These are phyloP conservation scores for Periconia sp. DNA, from an alignment of 2,329 filamentous ascomycete species.

Conservation along the genomic window DNA sequence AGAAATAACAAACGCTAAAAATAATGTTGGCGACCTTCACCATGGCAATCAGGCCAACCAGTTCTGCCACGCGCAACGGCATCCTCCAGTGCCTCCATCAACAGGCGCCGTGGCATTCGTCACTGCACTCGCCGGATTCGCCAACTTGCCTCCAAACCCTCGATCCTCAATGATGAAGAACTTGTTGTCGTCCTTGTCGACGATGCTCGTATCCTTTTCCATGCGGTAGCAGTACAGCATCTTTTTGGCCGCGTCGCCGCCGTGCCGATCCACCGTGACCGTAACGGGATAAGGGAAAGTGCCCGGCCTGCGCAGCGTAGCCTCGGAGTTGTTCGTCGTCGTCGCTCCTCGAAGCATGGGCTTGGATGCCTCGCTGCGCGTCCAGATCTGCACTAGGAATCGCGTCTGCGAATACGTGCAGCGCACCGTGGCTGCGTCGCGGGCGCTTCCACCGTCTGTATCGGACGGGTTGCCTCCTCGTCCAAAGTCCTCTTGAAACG, in stretches of 20 bases:
- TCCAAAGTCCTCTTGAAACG: conserved; percentile 48
- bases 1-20: too few relatives aligned
- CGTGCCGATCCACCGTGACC: conserved; percentile 62
- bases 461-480: conserved; percentile 48
- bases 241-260: conserved; percentile 56
- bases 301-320: conserved; percentile 55
- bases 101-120: conserved; percentile 47
- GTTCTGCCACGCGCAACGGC: conserved; percentile 62
- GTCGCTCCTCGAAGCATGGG: conserved; percentile 32
- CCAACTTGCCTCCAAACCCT: conserved; percentile 51
- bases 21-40: background rate
- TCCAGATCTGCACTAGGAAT: conserved; percentile 66
- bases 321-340: conserved; percentile 35
- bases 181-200: conserved; percentile 38
- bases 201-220: conserved; percentile 50
- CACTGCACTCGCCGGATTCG: conserved; percentile 54
- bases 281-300: conserved; percentile 65
- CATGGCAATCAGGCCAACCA: conserved; percentile 38
- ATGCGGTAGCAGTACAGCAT: conserved; percentile 63
- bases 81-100: conserved; percentile 63
- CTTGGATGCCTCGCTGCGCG: conserved; percentile 47
- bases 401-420: conserved; percentile 65
- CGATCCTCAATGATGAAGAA: conserved; percentile 57
- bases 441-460: conserved; percentile 52
- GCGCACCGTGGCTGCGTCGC: conserved; percentile 49